Conservation (phyloP, 1,139 yeast genomes). For the Suhomyces chickasaworum region DNA sequence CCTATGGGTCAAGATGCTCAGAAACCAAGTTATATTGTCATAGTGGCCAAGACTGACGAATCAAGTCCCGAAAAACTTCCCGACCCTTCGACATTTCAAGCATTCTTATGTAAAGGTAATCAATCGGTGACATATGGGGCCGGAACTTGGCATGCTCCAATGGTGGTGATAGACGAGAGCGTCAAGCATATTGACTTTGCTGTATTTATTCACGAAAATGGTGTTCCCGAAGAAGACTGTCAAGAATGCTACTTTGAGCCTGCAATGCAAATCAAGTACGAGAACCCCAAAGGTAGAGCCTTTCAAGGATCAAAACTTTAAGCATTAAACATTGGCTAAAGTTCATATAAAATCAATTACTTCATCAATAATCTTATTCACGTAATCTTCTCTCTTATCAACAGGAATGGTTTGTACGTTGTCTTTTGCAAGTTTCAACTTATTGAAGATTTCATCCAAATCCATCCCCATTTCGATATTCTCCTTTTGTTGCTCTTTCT, state of each 20-base stretch:
- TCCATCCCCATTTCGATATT: constrained; percentile 21
- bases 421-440: constrained; percentile 35
- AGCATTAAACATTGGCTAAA: too few relatives aligned
- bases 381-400: constrained; percentile 33
- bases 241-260: constrained; percentile 76
- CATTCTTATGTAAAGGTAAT: constrained; percentile 76
- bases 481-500: background rate
- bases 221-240: constrained; percentile 76
- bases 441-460: constrained; percentile 30
- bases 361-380: constrained; percentile 38
- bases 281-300: constrained; percentile 2
- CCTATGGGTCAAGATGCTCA: constrained; percentile 73
- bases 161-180: constrained; percentile 68
- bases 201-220: constrained; percentile 82
- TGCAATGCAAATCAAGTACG: constrained; percentile 47
- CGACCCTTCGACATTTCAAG: constrained; percentile 57
- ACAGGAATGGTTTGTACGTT: constrained; percentile 27
- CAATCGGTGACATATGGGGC: constrained; percentile 89
- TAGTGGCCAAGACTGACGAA: constrained; percentile 65
- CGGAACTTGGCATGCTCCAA: constrained; percentile 82
- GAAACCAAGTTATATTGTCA: constrained; percentile 67
- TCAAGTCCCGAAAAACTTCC: constrained; percentile 52
- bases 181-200: constrained; percentile 71
- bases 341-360: constrained; percentile 38
- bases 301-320: background rate